These are phyloP conservation scores for Fusarium equiseti DNA, from an alignment of 2,329 filamentous ascomycete species.

Conservation along the genomic window DNA sequence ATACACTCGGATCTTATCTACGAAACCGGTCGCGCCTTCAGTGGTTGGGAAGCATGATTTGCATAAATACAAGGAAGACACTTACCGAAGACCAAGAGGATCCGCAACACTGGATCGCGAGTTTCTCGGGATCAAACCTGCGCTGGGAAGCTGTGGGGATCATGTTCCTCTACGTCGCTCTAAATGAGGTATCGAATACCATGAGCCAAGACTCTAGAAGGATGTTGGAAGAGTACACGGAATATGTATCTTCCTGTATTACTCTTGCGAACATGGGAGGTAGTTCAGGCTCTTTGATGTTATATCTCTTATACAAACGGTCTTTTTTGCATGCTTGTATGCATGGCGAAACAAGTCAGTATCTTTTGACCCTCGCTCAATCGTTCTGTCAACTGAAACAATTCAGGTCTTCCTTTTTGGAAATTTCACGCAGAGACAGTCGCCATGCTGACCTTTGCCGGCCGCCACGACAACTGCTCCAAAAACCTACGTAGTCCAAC, in stretches of 20 bases:
- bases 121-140: background rate
- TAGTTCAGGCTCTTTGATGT: background rate
- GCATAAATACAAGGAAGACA: background rate
- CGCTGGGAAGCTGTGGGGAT: background rate
- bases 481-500: background rate
- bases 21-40: background rate
- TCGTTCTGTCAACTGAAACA: accelerated
- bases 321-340: background rate
- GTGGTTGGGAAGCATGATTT: background rate
- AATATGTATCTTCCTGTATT: background rate
- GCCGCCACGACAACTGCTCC: background rate
- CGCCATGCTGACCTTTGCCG: background rate
- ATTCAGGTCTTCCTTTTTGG: background rate
- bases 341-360: background rate
- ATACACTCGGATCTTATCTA: accelerated
- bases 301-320: background rate
- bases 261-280: background rate
- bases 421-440: background rate
- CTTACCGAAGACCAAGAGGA: background rate
- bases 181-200: background rate
- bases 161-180: background rate
- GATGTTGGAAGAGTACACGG: background rate
- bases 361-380: background rate
- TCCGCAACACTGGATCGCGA: background rate
- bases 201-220: background rate